Percentiles rank a stretch among this genome's conserved stretches.
phyloP scores from a whole-genome alignment of 257 asterid genomes.

The Striga asiatica region DNA sequence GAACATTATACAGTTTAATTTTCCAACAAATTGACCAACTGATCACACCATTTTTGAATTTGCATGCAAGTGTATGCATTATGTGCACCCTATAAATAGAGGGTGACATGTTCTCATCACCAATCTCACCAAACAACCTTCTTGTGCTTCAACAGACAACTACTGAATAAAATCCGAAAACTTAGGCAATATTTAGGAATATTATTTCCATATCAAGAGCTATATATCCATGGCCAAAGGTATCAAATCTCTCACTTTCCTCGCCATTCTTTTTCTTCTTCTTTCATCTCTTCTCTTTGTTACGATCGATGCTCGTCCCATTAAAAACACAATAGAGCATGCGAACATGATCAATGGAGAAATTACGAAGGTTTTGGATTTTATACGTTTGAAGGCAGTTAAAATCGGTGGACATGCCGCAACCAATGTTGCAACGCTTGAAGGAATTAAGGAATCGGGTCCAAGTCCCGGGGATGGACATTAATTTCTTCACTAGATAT shows the following conservation, averaged over 20 bases:
- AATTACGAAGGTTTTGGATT: slow-evolving; percentile 16
- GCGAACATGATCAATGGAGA: not conserved
- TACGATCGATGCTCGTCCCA: slow-evolving; percentile 11
- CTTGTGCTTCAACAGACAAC: too few relatives aligned
- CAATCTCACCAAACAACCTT: not conserved
- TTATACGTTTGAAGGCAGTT: slow-evolving; percentile 15
- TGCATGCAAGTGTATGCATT: not conserved
- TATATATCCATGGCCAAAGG: slow-evolving; percentile 14
- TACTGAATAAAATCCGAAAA: too few relatives aligned
- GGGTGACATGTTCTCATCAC: not conserved
- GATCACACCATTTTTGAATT: not conserved
- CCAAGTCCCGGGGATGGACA: slow-evolving; percentile 33
- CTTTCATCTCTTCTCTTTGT: not conserved
- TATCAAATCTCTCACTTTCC: not conserved
- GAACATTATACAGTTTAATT: too few relatives aligned
- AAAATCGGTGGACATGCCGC: slow-evolving; percentile 22
- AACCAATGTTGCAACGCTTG: slow-evolving; percentile 14
- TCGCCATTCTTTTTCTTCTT: slow-evolving; percentile 8
- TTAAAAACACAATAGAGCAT: not conserved
- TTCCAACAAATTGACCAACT: not conserved
- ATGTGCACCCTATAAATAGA: slow-evolving; percentile 14
- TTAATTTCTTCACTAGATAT: too few relatives aligned
- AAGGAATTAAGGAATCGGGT: slow-evolving; percentile 30
- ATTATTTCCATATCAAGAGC: too few relatives aligned
- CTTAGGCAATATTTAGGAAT: too few relatives aligned